phyloP scores from a whole-genome alignment of 225 moss, liverwort and hornwort genomes.

The Anthoceros angustus region DNA sequence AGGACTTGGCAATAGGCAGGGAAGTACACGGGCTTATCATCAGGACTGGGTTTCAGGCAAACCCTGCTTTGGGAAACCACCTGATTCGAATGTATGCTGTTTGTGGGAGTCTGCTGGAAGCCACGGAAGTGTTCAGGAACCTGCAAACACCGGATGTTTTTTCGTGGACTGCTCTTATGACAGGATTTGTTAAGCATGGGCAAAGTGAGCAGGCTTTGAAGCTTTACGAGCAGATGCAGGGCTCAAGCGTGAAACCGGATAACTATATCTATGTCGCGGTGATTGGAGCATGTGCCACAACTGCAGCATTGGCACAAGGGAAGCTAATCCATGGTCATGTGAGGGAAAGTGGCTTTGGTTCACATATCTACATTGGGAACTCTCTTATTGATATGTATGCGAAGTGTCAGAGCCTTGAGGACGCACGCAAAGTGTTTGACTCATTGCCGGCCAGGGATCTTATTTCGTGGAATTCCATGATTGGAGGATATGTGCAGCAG shows the following conservation, averaged over 20 bases:
- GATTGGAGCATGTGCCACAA: not conserved
- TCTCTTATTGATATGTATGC: not conserved
- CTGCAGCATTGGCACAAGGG: not conserved
- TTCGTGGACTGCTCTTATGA: not conserved
- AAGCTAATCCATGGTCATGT: not conserved
- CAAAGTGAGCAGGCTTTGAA: not conserved
- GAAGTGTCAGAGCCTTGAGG: not conserved
- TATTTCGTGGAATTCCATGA: not conserved
- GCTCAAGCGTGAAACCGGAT: not conserved
- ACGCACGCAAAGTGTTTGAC: conserved; percentile 1
- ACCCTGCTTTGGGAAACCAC: not conserved
- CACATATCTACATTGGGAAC: not conserved
- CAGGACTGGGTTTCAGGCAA: not conserved
- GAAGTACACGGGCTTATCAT: not conserved
- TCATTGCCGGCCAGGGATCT: not conserved
- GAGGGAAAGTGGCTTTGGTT: not conserved
- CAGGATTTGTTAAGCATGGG: not conserved
- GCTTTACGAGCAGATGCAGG: conserved; percentile 3
- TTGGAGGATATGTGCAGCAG: not conserved
- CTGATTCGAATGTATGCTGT: not conserved
- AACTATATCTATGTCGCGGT: not conserved
- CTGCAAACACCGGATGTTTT: not conserved
- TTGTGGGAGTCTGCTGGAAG: conserved; percentile 1
- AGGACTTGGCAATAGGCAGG: not conserved
- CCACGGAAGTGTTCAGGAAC: not conserved